Evolutionary conservation across 2,329 filamentous ascomycete species (phyloP).

Genomic region (Acrodontium crateriforme): DNA sequence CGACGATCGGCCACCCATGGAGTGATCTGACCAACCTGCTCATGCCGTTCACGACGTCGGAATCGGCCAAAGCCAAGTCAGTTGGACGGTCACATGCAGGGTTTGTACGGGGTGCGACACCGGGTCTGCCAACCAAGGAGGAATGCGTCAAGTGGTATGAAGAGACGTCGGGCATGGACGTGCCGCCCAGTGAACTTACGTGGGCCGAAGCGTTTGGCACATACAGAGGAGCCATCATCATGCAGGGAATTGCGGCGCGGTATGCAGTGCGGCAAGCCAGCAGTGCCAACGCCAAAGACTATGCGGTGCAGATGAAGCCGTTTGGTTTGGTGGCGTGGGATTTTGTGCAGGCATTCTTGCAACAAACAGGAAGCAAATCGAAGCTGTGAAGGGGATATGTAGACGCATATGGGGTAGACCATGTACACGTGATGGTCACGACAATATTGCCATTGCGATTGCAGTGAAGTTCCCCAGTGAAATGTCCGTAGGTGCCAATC

Average conservation of each 20-base stretch:
- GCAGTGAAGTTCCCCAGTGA: too few relatives aligned
- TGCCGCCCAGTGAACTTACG: conserved; percentile 41
- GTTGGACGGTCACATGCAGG: conserved; percentile 29
- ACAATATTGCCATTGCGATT: too few relatives aligned
- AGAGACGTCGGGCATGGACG: conserved; percentile 56
- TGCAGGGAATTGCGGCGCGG: conserved; percentile 86
- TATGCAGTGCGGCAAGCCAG: conserved; percentile 79
- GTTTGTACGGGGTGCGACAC: conserved; percentile 50
- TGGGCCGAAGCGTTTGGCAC: conserved; percentile 53
- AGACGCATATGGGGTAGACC: too few relatives aligned
- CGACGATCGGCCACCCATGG: conserved; percentile 88
- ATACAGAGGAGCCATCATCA: conserved; percentile 47
- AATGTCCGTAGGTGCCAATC: too few relatives aligned
- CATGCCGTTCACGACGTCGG: conserved; percentile 30
- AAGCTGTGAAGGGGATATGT: too few relatives aligned
- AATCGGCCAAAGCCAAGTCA: conserved; percentile 22
- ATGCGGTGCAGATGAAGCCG: conserved; percentile 54
- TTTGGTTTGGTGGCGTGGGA: conserved; percentile 70
- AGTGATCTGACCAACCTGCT: conserved; percentile 78
- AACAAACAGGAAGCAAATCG: too few relatives aligned
- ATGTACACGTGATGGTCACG: too few relatives aligned
- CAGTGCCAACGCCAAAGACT: conserved; percentile 63
- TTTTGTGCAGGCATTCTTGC: conserved; percentile 49
- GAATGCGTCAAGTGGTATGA: conserved; percentile 53
- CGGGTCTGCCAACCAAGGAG: conserved; percentile 50